These are phyloP conservation scores for Cutaneotrichosporon sp. DNA, from an alignment of 1,284 basidiomycete genomes.

Conservation along the genomic window DNA sequence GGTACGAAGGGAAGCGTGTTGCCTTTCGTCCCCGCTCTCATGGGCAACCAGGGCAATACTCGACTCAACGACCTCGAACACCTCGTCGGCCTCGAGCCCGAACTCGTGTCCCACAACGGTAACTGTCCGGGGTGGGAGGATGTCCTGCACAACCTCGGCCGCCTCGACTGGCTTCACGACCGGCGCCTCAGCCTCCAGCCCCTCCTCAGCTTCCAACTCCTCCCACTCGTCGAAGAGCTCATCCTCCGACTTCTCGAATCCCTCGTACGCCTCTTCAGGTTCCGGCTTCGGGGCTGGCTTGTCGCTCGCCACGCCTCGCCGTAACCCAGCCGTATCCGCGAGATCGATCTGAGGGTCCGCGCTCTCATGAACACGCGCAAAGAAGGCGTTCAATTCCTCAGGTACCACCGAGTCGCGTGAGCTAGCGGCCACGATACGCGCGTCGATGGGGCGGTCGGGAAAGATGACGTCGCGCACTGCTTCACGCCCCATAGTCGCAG, in stretches of 20 bases:
- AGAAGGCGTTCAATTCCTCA: conserved; percentile 13
- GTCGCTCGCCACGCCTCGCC: conserved; percentile 10
- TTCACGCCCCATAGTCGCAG: conserved; percentile 1
- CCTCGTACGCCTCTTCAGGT: background rate
- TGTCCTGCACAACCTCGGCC: background rate
- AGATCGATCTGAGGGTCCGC: conserved; percentile 6
- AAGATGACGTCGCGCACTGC: conserved; percentile 16
- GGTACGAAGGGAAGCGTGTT: conserved; percentile 13
- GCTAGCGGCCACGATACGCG: conserved; percentile 11
- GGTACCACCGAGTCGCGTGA: conserved; percentile 7
- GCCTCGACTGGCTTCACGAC: background rate
- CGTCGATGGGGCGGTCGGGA: conserved; percentile 22
- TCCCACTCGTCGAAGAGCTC: background rate
- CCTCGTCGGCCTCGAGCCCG: conserved; percentile 21
- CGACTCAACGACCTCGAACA: conserved; percentile 18
- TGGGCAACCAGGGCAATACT: background rate
- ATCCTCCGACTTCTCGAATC: background rate
- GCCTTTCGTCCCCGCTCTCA: background rate
- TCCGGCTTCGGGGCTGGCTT: background rate
- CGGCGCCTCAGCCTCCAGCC: background rate
- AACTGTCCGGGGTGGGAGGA: conserved; percentile 9
- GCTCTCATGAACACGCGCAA: conserved; percentile 10
- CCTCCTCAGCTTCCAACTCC: background rate
- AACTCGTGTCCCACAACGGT: conserved; percentile 1
- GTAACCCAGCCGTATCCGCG: conserved; percentile 16